Conservation (phyloP, 176 grass and related monocot species). For the Eragrostis nindensis region DNA sequence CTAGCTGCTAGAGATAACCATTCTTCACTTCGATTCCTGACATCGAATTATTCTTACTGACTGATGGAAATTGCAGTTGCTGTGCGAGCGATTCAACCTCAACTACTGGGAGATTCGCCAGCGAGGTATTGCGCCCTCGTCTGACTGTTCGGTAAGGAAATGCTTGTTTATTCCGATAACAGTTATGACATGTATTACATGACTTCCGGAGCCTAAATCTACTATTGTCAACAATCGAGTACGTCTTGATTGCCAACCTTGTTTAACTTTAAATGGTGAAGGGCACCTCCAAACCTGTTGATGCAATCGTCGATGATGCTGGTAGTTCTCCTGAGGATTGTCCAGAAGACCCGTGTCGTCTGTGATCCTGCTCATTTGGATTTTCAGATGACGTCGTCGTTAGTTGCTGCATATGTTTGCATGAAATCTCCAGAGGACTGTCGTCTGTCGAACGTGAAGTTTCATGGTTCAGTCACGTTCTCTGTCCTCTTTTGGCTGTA, state of each 20-base stretch:
- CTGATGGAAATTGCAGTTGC: neutral
- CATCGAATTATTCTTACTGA: neutral
- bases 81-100: neutral
- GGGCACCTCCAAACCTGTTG: neutral
- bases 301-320: neutral
- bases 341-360: neutral
- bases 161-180: neutral
- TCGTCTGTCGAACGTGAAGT: neutral
- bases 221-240: neutral
- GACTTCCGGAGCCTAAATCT: neutral
- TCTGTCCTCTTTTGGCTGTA: too few relatives aligned
- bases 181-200: neutral
- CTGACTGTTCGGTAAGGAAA: neutral
- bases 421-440: neutral
- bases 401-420: neutral
- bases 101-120: too few relatives aligned
- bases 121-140: neutral
- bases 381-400: neutral
- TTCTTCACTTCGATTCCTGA: neutral
- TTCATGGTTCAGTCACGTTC: neutral
- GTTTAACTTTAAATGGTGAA: neutral
- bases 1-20: neutral
- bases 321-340: neutral
- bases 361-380: too few relatives aligned
- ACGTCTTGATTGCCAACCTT: neutral